phyloP scores from a whole-genome alignment of 2,329 filamentous ascomycete species.

The Claviceps paspali region DNA sequence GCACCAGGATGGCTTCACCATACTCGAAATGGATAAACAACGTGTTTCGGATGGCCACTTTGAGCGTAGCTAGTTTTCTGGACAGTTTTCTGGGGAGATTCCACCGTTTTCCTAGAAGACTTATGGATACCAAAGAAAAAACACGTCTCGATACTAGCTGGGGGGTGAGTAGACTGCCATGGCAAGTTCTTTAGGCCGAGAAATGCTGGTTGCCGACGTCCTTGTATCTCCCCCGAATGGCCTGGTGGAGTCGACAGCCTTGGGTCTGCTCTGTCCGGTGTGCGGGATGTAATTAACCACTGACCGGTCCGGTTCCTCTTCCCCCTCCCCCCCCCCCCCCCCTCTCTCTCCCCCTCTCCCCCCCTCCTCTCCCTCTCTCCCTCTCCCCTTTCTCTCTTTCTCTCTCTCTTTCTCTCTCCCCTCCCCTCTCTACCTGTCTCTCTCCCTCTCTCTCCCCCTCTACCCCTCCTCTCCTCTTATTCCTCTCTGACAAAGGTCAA shows the following conservation, averaged over 20 bases:
- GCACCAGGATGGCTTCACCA: constrained; percentile 4
- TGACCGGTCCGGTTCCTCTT: not conserved
- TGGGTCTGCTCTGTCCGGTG: not conserved
- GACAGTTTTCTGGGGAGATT: constrained; percentile 6
- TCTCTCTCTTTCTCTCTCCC: too few species aligned
- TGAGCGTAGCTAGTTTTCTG: constrained; percentile 4
- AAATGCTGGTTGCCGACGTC: not conserved
- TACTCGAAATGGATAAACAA: constrained; percentile 4
- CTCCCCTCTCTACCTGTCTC: too few species aligned
- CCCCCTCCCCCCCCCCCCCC: too few species aligned
- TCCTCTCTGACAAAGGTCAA: too few species aligned
- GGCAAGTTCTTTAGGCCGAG: not conserved
- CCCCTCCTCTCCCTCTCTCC: too few species aligned
- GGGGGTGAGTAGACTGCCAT: not conserved
- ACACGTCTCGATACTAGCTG: not conserved
- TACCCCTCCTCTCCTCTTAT: too few species aligned
- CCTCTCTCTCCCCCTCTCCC: too few species aligned
- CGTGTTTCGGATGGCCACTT: constrained; percentile 4
- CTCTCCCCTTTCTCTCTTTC: too few species aligned
- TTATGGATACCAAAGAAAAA: not conserved
- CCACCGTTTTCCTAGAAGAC: constrained; percentile 2
- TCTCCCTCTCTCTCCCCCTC: too few species aligned
- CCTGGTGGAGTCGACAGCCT: not conserved
- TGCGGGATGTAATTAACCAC: not conserved
- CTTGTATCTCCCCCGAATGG: not conserved